Percentiles rank a stretch among this genome's conserved stretches.
These are phyloP conservation scores for Teratosphaeria zuluensis DNA, from an alignment of 2,329 filamentous ascomycete genomes.

Conservation along the genomic window DNA sequence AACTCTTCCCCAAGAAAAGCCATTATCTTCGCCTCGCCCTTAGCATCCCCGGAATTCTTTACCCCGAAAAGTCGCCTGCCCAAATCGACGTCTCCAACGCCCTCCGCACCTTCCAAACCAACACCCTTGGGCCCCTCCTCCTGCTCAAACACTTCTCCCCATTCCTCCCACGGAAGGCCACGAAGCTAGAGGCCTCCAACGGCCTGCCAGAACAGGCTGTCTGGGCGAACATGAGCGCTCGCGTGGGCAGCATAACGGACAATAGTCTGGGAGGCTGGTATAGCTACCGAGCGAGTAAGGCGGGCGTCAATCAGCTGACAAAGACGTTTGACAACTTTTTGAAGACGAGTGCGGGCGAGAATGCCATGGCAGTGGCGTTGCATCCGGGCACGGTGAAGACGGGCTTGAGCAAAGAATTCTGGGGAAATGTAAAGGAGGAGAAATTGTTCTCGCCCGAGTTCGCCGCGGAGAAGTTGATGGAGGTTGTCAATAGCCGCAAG, in stretches of 20 bases:
- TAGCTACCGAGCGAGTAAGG: slow-evolving; percentile 66
- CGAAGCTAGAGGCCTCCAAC: slow-evolving; percentile 24
- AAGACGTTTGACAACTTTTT: slow-evolving; percentile 65
- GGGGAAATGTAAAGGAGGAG: slow-evolving; percentile 50
- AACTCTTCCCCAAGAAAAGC: slow-evolving; percentile 26
- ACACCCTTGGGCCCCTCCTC: slow-evolving; percentile 63
- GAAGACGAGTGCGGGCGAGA: slow-evolving; percentile 45
- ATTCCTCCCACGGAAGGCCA: slow-evolving; percentile 55
- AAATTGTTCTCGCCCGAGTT: slow-evolving; percentile 59
- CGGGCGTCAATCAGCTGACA: slow-evolving; percentile 60
- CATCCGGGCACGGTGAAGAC: slow-evolving; percentile 78
- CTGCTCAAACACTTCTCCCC: slow-evolving; percentile 65
- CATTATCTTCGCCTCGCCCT: slow-evolving; percentile 60
- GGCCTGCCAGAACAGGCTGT: slow-evolving; percentile 45
- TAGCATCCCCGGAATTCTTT: slow-evolving; percentile 60
- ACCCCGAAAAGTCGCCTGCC: slow-evolving; percentile 59
- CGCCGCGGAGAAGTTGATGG: slow-evolving; percentile 54
- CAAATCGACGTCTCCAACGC: slow-evolving; percentile 55
- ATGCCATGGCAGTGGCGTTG: slow-evolving; percentile 58
- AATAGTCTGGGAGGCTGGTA: slow-evolving; percentile 74
- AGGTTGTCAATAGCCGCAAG: slow-evolving; percentile 43
- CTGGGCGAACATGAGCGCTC: slow-evolving; percentile 67
- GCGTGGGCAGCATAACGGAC: slow-evolving; percentile 64
- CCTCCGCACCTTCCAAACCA: slow-evolving; percentile 62
- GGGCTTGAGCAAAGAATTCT: slow-evolving; percentile 62